Evolutionary conservation across 2,329 filamentous ascomycete genomes (phyloP), one percentile per base, ranked within the genome.

Genomic region (Fusarium clavum): DNA sequence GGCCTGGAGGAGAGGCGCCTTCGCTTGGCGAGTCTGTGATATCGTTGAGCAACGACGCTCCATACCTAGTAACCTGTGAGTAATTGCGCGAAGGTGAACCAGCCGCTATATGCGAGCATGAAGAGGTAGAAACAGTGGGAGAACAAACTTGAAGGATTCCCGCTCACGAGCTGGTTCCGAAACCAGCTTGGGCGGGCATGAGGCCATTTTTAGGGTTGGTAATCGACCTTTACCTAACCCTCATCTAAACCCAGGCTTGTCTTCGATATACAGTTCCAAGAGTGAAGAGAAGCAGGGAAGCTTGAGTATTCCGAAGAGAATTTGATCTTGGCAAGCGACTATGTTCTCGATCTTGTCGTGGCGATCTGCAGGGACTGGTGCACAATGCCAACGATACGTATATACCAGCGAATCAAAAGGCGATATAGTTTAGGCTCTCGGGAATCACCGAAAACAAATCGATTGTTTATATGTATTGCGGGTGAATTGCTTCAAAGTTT

Each of bases 71-170:
- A 29, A 4, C 18, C n/a, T 27, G 45, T 69, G 9, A 69, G 49
- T 30, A 20, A 22, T 25, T 16, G 51, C 22, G 11, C 8, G n/a
- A 30, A 14, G 3, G 10, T 8, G 6, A 13, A 16, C 7, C 27
- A 11, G 10, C 11, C 11, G 8, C 12, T 25, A 16, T 6, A 49
- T 34, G 10, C 14, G 3, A 27, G n/a, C 14, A 51, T 27, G 22
- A 18, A 43, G 29, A 13, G 14, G 12, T 6, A 27, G 24, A 20
- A 22, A 51, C 14, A 27, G 30, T 8, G 25, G 24, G 20, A 22
- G 11, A 29, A 70, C 66, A n/a, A 44, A 70, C 67, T 70, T 69
- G 49, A 69, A 61, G 4, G 66, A 56, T 65, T 69, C 66, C 32
- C 64, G 48, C 38, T 69, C 66, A 18, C 66, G 64, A 43, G 60